These are phyloP conservation scores for Aspergillus vadensis DNA, from an alignment of 2,329 filamentous ascomycete species.

Conservation along the genomic window DNA sequence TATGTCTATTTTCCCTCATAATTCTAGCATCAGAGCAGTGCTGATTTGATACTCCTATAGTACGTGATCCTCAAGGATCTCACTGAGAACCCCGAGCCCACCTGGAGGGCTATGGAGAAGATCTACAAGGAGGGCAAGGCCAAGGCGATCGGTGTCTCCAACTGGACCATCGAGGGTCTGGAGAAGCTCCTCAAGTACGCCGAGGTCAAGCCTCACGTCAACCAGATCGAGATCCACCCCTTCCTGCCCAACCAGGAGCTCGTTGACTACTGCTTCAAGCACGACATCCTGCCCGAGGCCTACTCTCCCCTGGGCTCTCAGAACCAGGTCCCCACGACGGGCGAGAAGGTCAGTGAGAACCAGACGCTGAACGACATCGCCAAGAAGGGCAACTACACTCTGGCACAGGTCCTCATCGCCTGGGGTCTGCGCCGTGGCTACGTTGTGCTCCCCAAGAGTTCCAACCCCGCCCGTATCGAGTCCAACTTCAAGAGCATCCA, in stretches of 20 bases:
- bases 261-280: constrained; percentile 45
- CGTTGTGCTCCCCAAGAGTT: constrained; percentile 70
- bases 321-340: constrained; percentile 68
- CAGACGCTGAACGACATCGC: constrained; percentile 61
- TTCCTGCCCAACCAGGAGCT: constrained; percentile 51
- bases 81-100: constrained; percentile 64
- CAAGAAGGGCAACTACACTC: constrained; percentile 58
- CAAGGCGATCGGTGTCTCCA: constrained; percentile 74
- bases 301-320: constrained; percentile 60
- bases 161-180: constrained; percentile 62
- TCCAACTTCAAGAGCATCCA: constrained; percentile 68
- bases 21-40: background rate
- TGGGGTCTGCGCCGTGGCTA: constrained; percentile 69
- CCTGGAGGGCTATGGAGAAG: constrained; percentile 69
- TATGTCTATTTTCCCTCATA: constrained; percentile 23
- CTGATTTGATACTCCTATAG: constrained; percentile 26
- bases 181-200: constrained; percentile 48
- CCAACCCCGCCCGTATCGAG: constrained; percentile 65
- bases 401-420: constrained; percentile 64
- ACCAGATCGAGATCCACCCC: constrained; percentile 51
- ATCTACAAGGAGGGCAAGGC: constrained; percentile 62
- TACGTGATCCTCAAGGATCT: constrained; percentile 66
- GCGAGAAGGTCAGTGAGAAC: constrained; percentile 66
- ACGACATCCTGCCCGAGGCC: constrained; percentile 45
- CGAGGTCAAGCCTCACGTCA: constrained; percentile 46